These are phyloP conservation scores for Trypanosoma conorhini DNA, from an alignment of 208 protist species.

Conservation along the genomic window DNA sequence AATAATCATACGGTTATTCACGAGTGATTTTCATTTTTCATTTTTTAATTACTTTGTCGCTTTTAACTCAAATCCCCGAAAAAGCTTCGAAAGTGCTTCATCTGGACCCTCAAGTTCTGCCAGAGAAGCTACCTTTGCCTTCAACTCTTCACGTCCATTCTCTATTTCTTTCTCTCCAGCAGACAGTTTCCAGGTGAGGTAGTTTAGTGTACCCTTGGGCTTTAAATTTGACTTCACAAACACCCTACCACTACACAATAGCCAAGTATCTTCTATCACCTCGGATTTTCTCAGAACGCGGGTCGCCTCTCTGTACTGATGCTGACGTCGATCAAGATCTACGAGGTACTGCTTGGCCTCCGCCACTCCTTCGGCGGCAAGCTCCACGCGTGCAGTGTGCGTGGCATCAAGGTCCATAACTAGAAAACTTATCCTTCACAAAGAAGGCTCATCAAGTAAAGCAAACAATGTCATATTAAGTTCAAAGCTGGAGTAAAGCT, in stretches of 20 bases:
- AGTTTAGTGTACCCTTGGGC: slow-evolving; percentile 49
- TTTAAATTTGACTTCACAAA: slow-evolving; percentile 78
- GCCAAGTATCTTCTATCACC: slow-evolving; percentile 53
- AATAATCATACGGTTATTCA: not conserved
- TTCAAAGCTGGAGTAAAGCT: not conserved
- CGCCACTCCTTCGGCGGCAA: slow-evolving; percentile 59
- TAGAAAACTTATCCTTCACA: not conserved
- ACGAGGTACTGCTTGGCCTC: slow-evolving; percentile 72
- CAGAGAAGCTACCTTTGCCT: slow-evolving; percentile 73
- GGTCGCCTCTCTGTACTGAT: slow-evolving; percentile 77
- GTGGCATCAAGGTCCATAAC: slow-evolving; percentile 25
- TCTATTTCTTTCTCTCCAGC: slow-evolving; percentile 66
- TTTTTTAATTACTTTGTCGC: not conserved
- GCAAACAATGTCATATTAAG: not conserved
- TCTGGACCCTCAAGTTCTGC: slow-evolving; percentile 81
- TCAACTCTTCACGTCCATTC: slow-evolving; percentile 60
- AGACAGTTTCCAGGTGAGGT: slow-evolving; percentile 60
- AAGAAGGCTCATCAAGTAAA: not conserved
- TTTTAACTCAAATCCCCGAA: slow-evolving; percentile 76
- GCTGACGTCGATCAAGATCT: slow-evolving; percentile 75
- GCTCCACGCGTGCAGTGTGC: slow-evolving; percentile 43
- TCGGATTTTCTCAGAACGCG: slow-evolving; percentile 43
- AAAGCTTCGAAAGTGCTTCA: slow-evolving; percentile 60
- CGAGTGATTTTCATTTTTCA: not conserved
- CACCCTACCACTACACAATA: slow-evolving; percentile 76